A percentile compares a stretch with the other conserved stretches of the same genome.
Conservation (phyloP, 805 yeast species). For the Saccharomycopsis amapae region DNA sequence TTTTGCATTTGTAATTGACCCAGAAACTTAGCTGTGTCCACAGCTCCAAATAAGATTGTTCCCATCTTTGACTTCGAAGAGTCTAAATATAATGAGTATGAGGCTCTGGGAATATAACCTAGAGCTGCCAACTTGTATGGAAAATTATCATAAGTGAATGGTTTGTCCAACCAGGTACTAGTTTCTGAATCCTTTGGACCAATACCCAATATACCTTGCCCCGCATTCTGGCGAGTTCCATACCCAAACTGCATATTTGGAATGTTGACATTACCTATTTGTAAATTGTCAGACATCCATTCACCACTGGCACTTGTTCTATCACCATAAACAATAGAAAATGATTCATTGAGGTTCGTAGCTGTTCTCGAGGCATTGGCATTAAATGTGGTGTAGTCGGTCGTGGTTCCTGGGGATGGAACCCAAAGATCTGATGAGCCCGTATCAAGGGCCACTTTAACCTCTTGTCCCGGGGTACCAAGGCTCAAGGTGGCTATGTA, state of each 20-base stretch:
- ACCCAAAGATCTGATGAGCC: conserved; percentile 15
- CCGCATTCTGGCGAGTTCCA: conserved; percentile 6
- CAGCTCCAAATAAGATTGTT: conserved; percentile 45
- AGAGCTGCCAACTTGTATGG: conserved; percentile 29
- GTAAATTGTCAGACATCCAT: conserved; percentile 1
- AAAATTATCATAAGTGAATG: conserved; percentile 22
- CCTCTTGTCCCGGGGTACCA: conserved; percentile 6
- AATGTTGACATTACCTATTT: conserved; percentile 8
- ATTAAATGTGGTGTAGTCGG: neutral
- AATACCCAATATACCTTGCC: neutral
- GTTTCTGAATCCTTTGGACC: neutral
- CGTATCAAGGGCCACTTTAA: conserved; percentile 11
- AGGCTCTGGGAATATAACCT: conserved; percentile 33
- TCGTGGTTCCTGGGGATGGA: neutral
- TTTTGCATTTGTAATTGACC: conserved; percentile 35
- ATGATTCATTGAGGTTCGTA: conserved; percentile 18
- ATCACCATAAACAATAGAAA: conserved; percentile 40
- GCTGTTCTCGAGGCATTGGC: neutral
- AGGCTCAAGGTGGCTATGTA: conserved; percentile 4
- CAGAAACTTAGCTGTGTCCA: conserved; percentile 40
- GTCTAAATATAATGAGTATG: conserved; percentile 41
- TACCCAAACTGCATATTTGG: neutral
- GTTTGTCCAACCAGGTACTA: neutral
- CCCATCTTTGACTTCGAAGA: conserved; percentile 25
- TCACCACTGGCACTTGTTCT: conserved; percentile 40